Conservation (phyloP, 2,329 filamentous ascomycete genomes). For the Lasiodiplodia citricola region DNA sequence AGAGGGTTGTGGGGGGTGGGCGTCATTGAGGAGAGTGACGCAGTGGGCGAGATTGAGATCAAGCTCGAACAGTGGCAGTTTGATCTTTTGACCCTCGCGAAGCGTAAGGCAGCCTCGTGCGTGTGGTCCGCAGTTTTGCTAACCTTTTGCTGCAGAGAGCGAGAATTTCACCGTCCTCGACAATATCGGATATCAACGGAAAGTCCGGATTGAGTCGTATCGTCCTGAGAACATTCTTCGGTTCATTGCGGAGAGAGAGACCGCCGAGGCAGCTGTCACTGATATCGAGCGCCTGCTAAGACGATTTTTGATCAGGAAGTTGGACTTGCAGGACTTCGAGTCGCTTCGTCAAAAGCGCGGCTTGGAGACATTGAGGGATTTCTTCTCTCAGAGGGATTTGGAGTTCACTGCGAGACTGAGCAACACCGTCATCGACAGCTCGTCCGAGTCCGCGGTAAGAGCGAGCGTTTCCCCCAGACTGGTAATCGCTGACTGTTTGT, state of each 20-base stretch:
- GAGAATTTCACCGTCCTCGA: conserved; percentile 31
- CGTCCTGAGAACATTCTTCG: conserved; percentile 37
- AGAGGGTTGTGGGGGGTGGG: conserved; percentile 40
- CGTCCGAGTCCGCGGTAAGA: conserved; percentile 33
- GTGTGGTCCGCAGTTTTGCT: neutral
- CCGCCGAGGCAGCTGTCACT: conserved; percentile 42
- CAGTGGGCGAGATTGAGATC: conserved; percentile 43
- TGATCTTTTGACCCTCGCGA: conserved; percentile 33
- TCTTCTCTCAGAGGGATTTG: conserved; percentile 32
- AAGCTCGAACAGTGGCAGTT: conserved; percentile 41
- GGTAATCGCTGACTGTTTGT: conserved; percentile 22
- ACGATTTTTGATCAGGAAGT: conserved; percentile 29
- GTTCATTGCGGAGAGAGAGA: conserved; percentile 44
- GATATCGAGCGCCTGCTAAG: conserved; percentile 39
- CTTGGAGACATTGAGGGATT: conserved; percentile 24
- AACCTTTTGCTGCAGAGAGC: neutral
- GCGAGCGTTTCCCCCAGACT: neutral
- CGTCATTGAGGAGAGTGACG: conserved; percentile 43
- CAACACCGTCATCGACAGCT: conserved; percentile 33
- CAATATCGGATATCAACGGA: conserved; percentile 36
- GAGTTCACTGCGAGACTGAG: conserved; percentile 34
- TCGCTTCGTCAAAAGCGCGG: conserved; percentile 28
- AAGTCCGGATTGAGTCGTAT: conserved; percentile 39
- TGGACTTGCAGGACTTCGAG: conserved; percentile 36
- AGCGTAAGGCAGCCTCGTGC: neutral